Evolutionary conservation across 108 stramenopile genomes (phyloP), one percentile per base, ranked within the genome.

Genomic region (Skeletonema tropicum): DNA sequence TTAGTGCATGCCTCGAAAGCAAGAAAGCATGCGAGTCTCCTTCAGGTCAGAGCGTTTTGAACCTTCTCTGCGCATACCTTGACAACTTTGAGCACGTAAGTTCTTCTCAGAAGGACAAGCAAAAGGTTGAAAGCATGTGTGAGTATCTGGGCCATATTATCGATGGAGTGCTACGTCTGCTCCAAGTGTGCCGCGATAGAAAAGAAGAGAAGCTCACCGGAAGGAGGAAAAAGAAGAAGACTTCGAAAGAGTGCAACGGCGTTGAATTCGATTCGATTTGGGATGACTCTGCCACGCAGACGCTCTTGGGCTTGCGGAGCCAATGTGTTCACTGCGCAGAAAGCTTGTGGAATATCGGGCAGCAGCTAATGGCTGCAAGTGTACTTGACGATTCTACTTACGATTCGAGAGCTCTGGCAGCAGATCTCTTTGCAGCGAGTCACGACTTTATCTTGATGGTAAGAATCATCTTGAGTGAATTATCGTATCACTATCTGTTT

Each of bases 361-460:
- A 79, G 55, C 77, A 48, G 26, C 57, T 83, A 2, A 67, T 77
- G 72, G 55, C 71, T 17, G 64, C 48, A 21, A 36, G 68, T 29
- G 26, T 74, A 19, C 32, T 29, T 19, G 15, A 57, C 25, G 21
- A 39, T 33, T 52, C 26, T 35, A 11, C 32, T 17, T n/a, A 38
- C n/a, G 77, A 73, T 33, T 17, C 31, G 8, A 74, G 81, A 38
- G 71, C 71, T 33, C 59, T 68, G 35, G 74, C 82, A 2, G 57
- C 85, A 3, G 62, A 79, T 68, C 45, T 80, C 13, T 86, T 82
- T 45, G 82, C 85, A 17, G 82, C 60, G 10, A 79, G 72, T 12
- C 85, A 86, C 66, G 85, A 86, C 60, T 83, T 83, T 39, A 59
- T 64, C 26, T 70, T 86, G 60, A 41, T 83, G 61, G 52, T 55